phyloP scores from a whole-genome alignment of 1,284 basidiomycete species.

The Ganoderma multipileum region DNA sequence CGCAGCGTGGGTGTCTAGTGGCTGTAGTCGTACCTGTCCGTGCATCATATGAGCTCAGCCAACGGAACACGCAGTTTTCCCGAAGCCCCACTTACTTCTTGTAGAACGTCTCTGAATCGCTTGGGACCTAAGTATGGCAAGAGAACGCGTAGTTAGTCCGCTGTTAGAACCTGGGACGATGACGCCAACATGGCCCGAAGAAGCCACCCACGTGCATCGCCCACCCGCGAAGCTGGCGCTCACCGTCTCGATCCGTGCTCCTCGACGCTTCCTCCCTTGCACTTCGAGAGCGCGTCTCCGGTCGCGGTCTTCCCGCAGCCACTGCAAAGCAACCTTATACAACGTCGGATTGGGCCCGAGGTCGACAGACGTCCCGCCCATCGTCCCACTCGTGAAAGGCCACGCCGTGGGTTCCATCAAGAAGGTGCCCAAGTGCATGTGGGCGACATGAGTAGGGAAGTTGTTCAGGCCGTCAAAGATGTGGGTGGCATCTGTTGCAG shows the following conservation, averaged over 20 bases:
- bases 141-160: neutral
- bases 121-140: slow-evolving; percentile 51
- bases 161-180: neutral
- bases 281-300: slow-evolving; percentile 65
- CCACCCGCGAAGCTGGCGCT: slow-evolving; percentile 33
- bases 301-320: slow-evolving; percentile 86
- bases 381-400: slow-evolving; percentile 49
- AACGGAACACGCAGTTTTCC: slow-evolving; percentile 14
- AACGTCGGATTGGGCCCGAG: slow-evolving; percentile 52
- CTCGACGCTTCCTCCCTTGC: slow-evolving; percentile 68
- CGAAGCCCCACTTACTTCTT: slow-evolving; percentile 65
- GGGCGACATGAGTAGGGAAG: slow-evolving; percentile 91
- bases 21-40: slow-evolving; percentile 69
- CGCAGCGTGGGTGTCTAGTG: slow-evolving; percentile 14
- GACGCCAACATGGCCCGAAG: slow-evolving; percentile 5
- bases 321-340: slow-evolving; percentile 79
- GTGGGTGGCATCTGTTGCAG: slow-evolving; percentile 84
- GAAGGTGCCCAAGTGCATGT: slow-evolving; percentile 86
- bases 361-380: slow-evolving; percentile 24
- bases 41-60: slow-evolving; percentile 12
- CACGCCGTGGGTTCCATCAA: slow-evolving; percentile 73
- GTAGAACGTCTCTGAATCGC: slow-evolving; percentile 90
- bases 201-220: neutral
- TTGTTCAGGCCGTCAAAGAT: slow-evolving; percentile 90
- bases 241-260: slow-evolving; percentile 71